Percentiles rank a stretch among this genome's conserved stretches.
These are phyloP conservation scores for Omphalotus olearius DNA, from an alignment of 1,284 basidiomycete species.

Conservation along the genomic window DNA sequence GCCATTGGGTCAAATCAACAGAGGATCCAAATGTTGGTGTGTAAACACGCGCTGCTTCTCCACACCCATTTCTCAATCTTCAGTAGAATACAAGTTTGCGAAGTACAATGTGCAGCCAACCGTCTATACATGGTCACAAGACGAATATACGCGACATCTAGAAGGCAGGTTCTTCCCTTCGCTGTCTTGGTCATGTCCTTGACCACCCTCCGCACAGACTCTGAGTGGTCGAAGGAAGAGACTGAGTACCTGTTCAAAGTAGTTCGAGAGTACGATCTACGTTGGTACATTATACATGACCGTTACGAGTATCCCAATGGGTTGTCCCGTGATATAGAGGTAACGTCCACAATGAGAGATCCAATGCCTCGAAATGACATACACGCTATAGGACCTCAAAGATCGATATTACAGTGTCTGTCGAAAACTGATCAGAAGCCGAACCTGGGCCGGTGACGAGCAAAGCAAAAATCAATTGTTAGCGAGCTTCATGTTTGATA, in stretches of 20 bases:
- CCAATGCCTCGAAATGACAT: too few relatives aligned
- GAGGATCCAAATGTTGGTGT: constrained; percentile 52
- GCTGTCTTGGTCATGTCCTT: neutral
- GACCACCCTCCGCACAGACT: constrained; percentile 42
- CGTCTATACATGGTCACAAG: constrained; percentile 81
- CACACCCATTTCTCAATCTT: neutral
- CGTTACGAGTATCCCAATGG: constrained; percentile 75
- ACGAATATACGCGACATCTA: constrained; percentile 84
- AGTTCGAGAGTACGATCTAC: constrained; percentile 79
- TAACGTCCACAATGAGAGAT: constrained; percentile 23
- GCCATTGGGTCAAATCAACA: constrained; percentile 68
- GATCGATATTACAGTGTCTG: constrained; percentile 93
- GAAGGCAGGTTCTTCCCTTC: constrained; percentile 47
- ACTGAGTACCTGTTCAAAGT: constrained; percentile 91
- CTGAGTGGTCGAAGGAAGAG: constrained; percentile 91
- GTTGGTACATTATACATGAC: constrained; percentile 91
- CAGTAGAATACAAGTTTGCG: constrained; percentile 69
- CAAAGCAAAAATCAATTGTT: constrained; percentile 62
- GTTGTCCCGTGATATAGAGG: constrained; percentile 64
- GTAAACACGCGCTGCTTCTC: constrained; percentile 11
- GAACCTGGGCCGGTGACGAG: constrained; percentile 82
- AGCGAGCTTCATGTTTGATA: constrained; percentile 79
- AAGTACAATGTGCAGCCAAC: constrained; percentile 76
- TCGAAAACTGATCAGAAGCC: constrained; percentile 79
- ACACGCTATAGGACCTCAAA: constrained; percentile 75